Conservation (phyloP, 306 rosid genomes). For the Rubus idaeus region DNA sequence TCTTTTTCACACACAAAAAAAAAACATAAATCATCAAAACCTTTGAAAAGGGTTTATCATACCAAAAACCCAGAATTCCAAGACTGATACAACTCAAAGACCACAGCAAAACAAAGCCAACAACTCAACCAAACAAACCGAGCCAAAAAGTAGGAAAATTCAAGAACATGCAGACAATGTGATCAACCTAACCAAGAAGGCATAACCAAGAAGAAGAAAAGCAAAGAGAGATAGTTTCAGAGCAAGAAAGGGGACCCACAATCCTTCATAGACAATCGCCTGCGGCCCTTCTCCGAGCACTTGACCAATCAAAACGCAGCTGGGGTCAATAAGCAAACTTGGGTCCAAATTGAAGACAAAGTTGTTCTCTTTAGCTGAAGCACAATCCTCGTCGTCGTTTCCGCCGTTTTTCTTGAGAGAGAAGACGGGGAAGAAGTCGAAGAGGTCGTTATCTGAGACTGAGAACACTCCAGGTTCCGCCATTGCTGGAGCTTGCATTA, state of each 20-base stretch:
- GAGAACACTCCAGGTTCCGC: slow-evolving; percentile 8
- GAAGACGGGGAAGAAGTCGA: background rate
- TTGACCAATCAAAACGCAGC: slow-evolving; percentile 25
- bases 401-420: slow-evolving; percentile 5
- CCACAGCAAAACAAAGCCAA: background rate
- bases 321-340: slow-evolving; percentile 33
- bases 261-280: slow-evolving; percentile 49
- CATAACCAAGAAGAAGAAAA: background rate
- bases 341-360: slow-evolving; percentile 44
- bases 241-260: slow-evolving; percentile 34
- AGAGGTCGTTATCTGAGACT: background rate
- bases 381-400: background rate
- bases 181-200: slow-evolving; percentile 22
- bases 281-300: slow-evolving; percentile 37
- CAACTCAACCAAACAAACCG: background rate
- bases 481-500: slow-evolving; percentile 43
- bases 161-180: slow-evolving; percentile 33
- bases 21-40: slow-evolving; percentile 6
- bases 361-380: background rate
- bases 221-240: background rate
- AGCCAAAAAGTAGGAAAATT: background rate
- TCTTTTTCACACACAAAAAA: background rate
- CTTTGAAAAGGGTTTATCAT: slow-evolving; percentile 20
- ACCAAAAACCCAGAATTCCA: slow-evolving; percentile 1
- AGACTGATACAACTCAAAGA: background rate